Evolutionary conservation across 208 protist species (phyloP).

Genomic region (Balamuthia mandrillaris): DNA sequence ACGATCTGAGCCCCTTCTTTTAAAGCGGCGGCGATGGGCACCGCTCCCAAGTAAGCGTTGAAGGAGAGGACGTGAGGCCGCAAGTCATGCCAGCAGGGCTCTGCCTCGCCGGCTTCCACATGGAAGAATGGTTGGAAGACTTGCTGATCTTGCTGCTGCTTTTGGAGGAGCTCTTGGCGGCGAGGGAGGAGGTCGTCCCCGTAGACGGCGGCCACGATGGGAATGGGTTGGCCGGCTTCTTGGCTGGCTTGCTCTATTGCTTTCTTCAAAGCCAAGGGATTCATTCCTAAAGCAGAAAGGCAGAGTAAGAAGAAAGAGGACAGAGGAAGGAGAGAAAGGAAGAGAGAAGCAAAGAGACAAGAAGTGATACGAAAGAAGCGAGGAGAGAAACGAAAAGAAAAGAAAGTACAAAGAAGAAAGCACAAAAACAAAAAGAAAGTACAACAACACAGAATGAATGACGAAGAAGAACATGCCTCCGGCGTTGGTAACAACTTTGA

Average conservation of each 20-base stretch:
- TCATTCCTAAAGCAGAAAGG: conserved; percentile 35
- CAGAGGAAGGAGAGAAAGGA: background rate
- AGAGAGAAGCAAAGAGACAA: too few relatives aligned
- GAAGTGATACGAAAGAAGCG: too few relatives aligned
- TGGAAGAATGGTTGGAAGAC: background rate
- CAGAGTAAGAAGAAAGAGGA: background rate
- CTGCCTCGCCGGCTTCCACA: conserved; percentile 3
- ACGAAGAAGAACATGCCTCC: conserved; percentile 42
- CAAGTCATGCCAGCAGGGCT: conserved; percentile 20
- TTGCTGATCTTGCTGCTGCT: background rate
- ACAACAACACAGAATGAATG: too few relatives aligned
- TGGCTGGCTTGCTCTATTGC: conserved; percentile 37
- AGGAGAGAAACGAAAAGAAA: too few relatives aligned
- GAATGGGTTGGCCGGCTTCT: conserved; percentile 29
- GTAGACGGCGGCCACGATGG: background rate
- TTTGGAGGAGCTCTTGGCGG: conserved; percentile 10
- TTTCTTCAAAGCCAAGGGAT: conserved; percentile 47
- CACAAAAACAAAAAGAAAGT: too few relatives aligned
- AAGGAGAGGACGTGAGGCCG: conserved; percentile 34
- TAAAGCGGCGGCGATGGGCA: conserved; percentile 46
- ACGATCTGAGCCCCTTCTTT: conserved; percentile 40
- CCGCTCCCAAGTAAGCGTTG: conserved; percentile 58
- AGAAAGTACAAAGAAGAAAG: too few relatives aligned
- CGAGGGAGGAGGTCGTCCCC: conserved; percentile 18
- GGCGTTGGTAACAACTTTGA: conserved; percentile 60